phyloP scores from a whole-genome alignment of 805 yeast species.

The Metschnikowia vanudenii region DNA sequence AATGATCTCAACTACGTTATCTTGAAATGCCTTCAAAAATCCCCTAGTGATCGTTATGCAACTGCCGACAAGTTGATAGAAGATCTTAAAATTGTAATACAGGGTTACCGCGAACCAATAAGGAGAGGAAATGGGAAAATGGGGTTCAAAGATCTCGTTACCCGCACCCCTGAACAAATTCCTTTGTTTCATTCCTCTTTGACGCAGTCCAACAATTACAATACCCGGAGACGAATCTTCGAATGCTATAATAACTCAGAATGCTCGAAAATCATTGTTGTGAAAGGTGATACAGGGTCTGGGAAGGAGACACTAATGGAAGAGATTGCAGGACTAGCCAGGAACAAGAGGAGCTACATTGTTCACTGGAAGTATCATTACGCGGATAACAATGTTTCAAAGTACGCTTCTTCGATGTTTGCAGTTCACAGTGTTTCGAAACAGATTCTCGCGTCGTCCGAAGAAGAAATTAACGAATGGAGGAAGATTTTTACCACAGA shows the following conservation, averaged over 20 bases:
- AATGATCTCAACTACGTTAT: slow-evolving; percentile 37
- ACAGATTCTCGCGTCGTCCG: slow-evolving; percentile 42
- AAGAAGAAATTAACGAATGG: slow-evolving; percentile 37
- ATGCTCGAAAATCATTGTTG: slow-evolving; percentile 24
- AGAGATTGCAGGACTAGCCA: slow-evolving; percentile 36
- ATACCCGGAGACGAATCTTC: slow-evolving; percentile 1
- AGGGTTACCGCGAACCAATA: slow-evolving; percentile 15
- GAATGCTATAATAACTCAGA: slow-evolving; percentile 10
- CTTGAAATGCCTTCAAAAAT: slow-evolving; percentile 42
- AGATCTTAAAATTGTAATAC: slow-evolving; percentile 32
- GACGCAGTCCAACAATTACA: slow-evolving; percentile 1
- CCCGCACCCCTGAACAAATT: slow-evolving; percentile 1
- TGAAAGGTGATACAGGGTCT: slow-evolving; percentile 44
- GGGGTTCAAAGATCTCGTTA: slow-evolving; percentile 4
- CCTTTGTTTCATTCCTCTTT: slow-evolving; percentile 15
- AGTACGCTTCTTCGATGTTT: slow-evolving; percentile 36
- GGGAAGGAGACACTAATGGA: slow-evolving; percentile 46
- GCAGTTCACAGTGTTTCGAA: slow-evolving; percentile 39
- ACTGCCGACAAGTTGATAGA: slow-evolving; percentile 33
- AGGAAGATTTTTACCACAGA: slow-evolving; percentile 38
- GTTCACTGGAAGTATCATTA: slow-evolving; percentile 33
- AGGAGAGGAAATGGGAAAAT: slow-evolving; percentile 3
- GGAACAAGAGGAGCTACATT: slow-evolving; percentile 30
- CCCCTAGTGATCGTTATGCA: slow-evolving; percentile 39
- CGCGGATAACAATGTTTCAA: slow-evolving; percentile 27